Conservation (phyloP, 257 asterid species). For the Jaltomata sinuosa region DNA sequence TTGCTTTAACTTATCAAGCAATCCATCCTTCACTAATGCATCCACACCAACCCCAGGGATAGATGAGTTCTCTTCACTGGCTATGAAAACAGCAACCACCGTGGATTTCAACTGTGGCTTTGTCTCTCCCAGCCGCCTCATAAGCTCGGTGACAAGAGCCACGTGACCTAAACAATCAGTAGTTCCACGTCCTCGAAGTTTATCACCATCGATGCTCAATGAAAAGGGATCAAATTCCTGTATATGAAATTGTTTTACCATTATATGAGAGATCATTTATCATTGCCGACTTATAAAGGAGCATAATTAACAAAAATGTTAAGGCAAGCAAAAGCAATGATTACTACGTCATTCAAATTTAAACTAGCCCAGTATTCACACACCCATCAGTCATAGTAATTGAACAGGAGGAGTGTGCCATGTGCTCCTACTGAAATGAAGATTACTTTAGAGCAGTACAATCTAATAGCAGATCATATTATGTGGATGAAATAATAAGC, state of each 20-base stretch:
- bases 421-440: background rate
- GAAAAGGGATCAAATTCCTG: conserved; percentile 97
- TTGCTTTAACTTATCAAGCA: conserved; percentile 68
- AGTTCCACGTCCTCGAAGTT: conserved; percentile 93
- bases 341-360: background rate
- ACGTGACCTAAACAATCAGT: conserved; percentile 98
- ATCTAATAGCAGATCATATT: background rate
- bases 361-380: background rate
- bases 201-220: conserved; percentile 79
- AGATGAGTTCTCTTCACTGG: conserved; percentile 97
- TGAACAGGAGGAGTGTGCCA: background rate
- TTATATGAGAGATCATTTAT: background rate
- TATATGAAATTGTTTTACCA: conserved; percentile 1
- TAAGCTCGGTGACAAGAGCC: conserved; percentile 85
- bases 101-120: conserved; percentile 73
- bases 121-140: conserved; percentile 71
- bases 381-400: background rate
- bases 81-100: conserved; percentile 92
- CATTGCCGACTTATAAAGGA: background rate
- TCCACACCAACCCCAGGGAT: conserved; percentile 95
- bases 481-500: background rate
- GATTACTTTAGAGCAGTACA: background rate
- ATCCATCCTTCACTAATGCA: conserved; percentile 81
- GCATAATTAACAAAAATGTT: background rate
- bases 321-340: background rate